These are phyloP conservation scores for Vaccinium macrocarpon DNA, from an alignment of 148 eudicot genomes.

Conservation along the genomic window DNA sequence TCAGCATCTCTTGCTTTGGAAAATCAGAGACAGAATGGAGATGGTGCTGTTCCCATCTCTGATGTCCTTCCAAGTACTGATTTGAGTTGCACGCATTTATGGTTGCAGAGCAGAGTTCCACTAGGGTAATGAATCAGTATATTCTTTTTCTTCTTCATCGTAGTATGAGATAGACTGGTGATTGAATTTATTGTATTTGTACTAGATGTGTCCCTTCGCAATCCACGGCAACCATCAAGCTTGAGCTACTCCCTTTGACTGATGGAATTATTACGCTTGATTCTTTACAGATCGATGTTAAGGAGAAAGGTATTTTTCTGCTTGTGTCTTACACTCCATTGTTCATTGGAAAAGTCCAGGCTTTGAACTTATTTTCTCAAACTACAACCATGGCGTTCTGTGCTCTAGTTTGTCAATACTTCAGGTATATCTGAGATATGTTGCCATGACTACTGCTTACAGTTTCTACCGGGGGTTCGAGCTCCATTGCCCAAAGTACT, in stretches of 20 bases:
- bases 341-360: neutral
- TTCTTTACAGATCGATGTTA: conserved; percentile 74
- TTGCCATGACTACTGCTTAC: neutral
- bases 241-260: conserved; percentile 86
- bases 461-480: neutral
- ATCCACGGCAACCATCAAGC: conserved; percentile 88
- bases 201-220: conserved; percentile 88
- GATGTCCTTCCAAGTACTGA: conserved; percentile 70
- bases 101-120: conserved; percentile 97
- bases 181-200: conserved; percentile 14
- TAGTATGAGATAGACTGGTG: neutral
- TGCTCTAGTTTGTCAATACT: neutral
- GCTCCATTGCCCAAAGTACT: neutral
- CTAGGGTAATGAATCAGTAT: conserved; percentile 57
- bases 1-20: conserved; percentile 32
- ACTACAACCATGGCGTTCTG: neutral
- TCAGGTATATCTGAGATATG: neutral
- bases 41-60: conserved; percentile 36
- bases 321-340: neutral
- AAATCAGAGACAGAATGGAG: conserved; percentile 33
- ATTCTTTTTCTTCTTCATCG: conserved; percentile 12
- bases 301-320: conserved; percentile 73
- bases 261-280: conserved; percentile 97
- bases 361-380: neutral
- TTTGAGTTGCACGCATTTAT: conserved; percentile 80